Percentiles rank a stretch among this genome's conserved stretches.
phyloP scores from a whole-genome alignment of 495 filamentous ascomycete genomes.

The Aspergillus sclerotiicarbonarius region DNA sequence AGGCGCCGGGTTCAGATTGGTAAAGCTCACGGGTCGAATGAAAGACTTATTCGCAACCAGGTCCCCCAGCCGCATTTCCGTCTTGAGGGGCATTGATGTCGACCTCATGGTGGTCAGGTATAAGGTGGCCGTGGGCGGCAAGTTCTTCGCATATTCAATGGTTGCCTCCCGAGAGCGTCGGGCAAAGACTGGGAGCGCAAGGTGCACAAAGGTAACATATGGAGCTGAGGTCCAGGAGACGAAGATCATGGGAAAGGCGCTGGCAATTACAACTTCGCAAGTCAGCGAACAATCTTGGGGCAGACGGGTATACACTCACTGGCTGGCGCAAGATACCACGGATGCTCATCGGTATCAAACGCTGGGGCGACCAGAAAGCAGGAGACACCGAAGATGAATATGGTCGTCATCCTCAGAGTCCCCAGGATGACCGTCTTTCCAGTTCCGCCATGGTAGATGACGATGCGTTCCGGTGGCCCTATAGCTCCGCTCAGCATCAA shows the following conservation, averaged over 20 bases:
- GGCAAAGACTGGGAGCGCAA: conserved; percentile 67
- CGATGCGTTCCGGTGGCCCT: conserved; percentile 55
- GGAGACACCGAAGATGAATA: conserved; percentile 67
- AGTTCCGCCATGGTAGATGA: conserved; percentile 73
- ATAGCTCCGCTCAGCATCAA: conserved; percentile 18
- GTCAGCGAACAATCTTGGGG: conserved; percentile 1
- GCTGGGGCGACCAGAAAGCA: conserved; percentile 58
- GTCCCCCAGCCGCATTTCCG: conserved; percentile 39
- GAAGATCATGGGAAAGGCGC: conserved; percentile 64
- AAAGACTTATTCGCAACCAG: conserved; percentile 30
- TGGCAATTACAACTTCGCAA: conserved; percentile 52
- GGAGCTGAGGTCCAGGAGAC: conserved; percentile 63
- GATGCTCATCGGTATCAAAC: conserved; percentile 50
- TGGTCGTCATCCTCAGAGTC: conserved; percentile 64
- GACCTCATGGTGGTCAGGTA: conserved; percentile 71
- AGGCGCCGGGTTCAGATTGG: conserved; percentile 31
- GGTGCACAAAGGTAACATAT: conserved; percentile 69
- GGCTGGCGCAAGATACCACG: conserved; percentile 42
- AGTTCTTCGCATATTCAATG: conserved; percentile 58
- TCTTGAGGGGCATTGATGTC: conserved; percentile 41
- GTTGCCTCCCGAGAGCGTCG: conserved; percentile 65
- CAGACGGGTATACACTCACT: conserved; percentile 33
- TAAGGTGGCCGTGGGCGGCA: conserved; percentile 62
- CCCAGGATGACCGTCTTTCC: conserved; percentile 63
- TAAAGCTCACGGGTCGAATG: conserved; percentile 41